Evolutionary conservation across 1,284 basidiomycete species (phyloP).

Genomic region (Sutorius eximius): DNA sequence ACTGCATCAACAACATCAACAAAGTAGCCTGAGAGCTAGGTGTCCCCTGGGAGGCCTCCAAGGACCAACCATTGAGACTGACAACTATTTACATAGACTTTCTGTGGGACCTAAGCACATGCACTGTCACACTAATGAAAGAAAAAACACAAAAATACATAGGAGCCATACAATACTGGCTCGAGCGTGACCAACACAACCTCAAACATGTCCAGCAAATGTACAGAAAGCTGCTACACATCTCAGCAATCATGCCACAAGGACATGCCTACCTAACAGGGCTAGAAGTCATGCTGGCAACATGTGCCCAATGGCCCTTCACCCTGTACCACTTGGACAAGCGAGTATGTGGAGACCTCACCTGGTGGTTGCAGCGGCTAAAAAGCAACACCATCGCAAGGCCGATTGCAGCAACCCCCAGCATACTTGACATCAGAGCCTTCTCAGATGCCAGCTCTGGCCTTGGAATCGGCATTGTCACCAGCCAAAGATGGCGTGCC

Average conservation of each 20-base stretch:
- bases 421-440: not conserved
- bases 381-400: too few relatives aligned
- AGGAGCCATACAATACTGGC: not conserved
- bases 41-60: conserved; percentile 28
- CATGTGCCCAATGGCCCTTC: too few relatives aligned
- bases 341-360: too few relatives aligned
- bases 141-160: not conserved
- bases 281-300: too few relatives aligned
- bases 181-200: too few relatives aligned
- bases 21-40: conserved; percentile 28
- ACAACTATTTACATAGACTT: conserved; percentile 20
- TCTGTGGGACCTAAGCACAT: conserved; percentile 7
- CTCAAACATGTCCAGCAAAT: not conserved
- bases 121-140: not conserved
- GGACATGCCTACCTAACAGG: too few relatives aligned
- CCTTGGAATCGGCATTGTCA: conserved; percentile 25
- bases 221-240: too few relatives aligned
- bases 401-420: too few relatives aligned
- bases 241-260: too few relatives aligned
- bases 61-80: conserved; percentile 16
- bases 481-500: conserved; percentile 5
- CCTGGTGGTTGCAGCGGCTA: too few relatives aligned
- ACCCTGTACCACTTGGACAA: too few relatives aligned
- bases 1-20: not conserved
- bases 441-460: conserved; percentile 43